A percentile compares a stretch with the other conserved stretches of the same genome.
Conservation (phyloP, 2,329 filamentous ascomycete genomes). For the Aspergillus pseudoglaucus region DNA sequence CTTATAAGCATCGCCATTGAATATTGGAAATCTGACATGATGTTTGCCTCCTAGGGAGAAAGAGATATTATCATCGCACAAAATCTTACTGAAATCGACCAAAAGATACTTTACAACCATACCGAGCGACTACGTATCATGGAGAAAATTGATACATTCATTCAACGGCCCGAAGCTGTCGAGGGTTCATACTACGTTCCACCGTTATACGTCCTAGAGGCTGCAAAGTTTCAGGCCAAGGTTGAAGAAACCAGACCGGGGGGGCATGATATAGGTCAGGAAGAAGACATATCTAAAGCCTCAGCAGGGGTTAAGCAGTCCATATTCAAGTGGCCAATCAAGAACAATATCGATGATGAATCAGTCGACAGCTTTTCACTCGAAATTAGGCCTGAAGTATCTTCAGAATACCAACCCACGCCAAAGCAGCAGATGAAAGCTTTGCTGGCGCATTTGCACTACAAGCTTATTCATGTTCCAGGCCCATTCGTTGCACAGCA, state of each 20-base stretch:
- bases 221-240: background rate
- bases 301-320: background rate
- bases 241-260: too few relatives aligned
- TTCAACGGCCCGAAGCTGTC: background rate
- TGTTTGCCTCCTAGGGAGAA: background rate
- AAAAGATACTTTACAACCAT: background rate
- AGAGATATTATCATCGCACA: background rate
- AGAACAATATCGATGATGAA: background rate
- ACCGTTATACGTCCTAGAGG: background rate
- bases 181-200: background rate
- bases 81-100: background rate
- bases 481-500: background rate
- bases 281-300: too few relatives aligned
- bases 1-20: too few relatives aligned
- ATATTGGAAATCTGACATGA: too few relatives aligned
- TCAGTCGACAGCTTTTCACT: background rate
- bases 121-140: background rate
- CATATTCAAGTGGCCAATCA: background rate
- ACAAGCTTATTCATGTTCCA: background rate
- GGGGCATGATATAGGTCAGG: too few relatives aligned
- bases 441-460: constrained; percentile 3
- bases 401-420: background rate
- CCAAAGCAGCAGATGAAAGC: constrained; percentile 1
- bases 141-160: background rate
- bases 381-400: background rate